A percentile compares a stretch with the other conserved stretches of the same genome.
phyloP scores from a whole-genome alignment of 495 filamentous ascomycete genomes.

The Penicillium cinerascens region DNA sequence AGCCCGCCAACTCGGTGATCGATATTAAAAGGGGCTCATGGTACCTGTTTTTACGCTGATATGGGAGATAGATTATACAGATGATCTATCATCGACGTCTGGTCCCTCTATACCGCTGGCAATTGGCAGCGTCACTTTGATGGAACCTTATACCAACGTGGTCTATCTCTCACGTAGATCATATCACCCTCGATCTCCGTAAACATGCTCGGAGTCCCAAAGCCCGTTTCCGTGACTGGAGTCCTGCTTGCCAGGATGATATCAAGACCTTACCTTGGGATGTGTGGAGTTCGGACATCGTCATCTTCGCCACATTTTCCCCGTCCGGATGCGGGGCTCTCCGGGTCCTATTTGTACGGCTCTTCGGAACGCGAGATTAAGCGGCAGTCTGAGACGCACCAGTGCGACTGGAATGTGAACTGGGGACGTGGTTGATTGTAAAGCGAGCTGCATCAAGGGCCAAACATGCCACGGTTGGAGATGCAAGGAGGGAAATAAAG shows the following conservation, averaged over 20 bases:
- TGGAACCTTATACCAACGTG: too few species aligned
- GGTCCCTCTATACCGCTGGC: background rate
- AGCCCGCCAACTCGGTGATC: constrained; percentile 1
- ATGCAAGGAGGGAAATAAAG: constrained; percentile 11
- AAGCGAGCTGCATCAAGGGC: constrained; percentile 6
- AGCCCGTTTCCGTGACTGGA: constrained; percentile 1
- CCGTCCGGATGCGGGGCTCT: background rate
- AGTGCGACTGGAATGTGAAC: background rate
- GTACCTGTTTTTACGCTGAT: background rate
- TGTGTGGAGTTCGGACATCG: constrained; percentile 2
- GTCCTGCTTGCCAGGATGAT: background rate
- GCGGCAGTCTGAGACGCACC: background rate
- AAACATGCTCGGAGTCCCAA: background rate
- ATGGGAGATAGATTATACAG: background rate
- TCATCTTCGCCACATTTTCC: constrained; percentile 13
- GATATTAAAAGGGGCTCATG: background rate
- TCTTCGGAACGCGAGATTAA: background rate
- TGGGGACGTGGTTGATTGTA: background rate
- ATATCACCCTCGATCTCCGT: background rate
- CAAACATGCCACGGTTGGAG: background rate
- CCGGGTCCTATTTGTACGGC: background rate
- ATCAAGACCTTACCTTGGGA: background rate
- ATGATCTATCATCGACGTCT: background rate
- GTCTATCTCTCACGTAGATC: background rate
- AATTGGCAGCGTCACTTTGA: background rate